These are phyloP conservation scores for Boechera retrofracta DNA, from an alignment of 345 rosid genomes.

Conservation along the genomic window DNA sequence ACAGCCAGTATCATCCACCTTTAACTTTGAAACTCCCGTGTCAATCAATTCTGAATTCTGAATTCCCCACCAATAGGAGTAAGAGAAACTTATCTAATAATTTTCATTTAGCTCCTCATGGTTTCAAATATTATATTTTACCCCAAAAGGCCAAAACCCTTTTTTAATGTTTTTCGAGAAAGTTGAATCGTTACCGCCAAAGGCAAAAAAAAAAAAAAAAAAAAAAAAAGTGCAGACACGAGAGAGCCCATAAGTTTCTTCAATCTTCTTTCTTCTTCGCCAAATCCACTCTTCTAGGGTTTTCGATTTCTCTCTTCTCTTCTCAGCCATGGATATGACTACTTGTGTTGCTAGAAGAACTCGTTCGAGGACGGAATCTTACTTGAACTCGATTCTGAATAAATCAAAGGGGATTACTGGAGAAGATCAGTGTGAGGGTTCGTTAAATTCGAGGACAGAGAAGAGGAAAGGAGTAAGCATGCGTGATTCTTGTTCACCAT, in stretches of 20 bases:
- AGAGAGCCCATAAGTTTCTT: neutral
- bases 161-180: conserved; percentile 25
- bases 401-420: conserved; percentile 17
- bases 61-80: neutral
- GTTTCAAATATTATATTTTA: neutral
- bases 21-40: neutral
- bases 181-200: conserved; percentile 50
- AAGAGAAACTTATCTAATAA: neutral
- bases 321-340: conserved; percentile 41
- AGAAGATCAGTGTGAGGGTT: neutral
- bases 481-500: neutral
- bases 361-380: conserved; percentile 39
- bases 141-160: conserved; percentile 22
- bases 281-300: conserved; percentile 34
- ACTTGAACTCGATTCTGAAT: conserved; percentile 14
- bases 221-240: too few species aligned
- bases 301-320: conserved; percentile 5
- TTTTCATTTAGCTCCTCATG: neutral
- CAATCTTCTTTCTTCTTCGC: conserved; percentile 2
- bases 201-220: neutral
- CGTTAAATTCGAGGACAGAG: neutral
- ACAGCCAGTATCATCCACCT: too few species aligned
- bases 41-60: neutral
- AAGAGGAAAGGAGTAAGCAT: conserved; percentile 12
- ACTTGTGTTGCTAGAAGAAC: conserved; percentile 44